A percentile compares a stretch with the other conserved stretches of the same genome.
Conservation (phyloP, 2,329 filamentous ascomycete species). For the Seiridium unicorne region DNA sequence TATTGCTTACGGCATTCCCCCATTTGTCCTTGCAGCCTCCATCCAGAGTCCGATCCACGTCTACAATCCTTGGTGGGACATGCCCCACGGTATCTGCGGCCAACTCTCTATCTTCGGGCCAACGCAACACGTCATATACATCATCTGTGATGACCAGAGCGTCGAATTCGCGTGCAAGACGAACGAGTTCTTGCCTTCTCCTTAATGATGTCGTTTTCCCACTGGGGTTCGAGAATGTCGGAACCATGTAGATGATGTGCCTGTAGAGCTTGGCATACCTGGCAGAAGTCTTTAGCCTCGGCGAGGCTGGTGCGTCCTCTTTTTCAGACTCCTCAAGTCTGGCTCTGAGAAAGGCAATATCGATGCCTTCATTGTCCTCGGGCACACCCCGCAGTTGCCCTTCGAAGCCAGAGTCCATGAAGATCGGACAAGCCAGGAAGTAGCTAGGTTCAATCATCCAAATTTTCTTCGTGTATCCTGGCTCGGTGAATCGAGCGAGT, state of each 20-base stretch:
- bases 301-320: background rate
- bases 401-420: background rate
- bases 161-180: slow-evolving; percentile 72
- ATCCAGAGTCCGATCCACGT: slow-evolving; percentile 25
- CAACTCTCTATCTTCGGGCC: background rate
- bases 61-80: slow-evolving; percentile 55
- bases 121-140: slow-evolving; percentile 4
- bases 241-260: slow-evolving; percentile 84
- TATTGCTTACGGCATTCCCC: slow-evolving; percentile 60
- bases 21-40: background rate
- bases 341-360: background rate
- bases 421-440: slow-evolving; percentile 3
- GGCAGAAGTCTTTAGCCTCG: slow-evolving; percentile 40
- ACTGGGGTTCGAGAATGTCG: slow-evolving; percentile 85
- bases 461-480: background rate
- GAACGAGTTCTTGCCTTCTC: slow-evolving; percentile 66
- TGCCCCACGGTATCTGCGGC: background rate
- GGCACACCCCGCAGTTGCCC: background rate
- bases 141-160: slow-evolving; percentile 4
- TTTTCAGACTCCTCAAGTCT: background rate
- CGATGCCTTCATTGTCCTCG: slow-evolving; percentile 1
- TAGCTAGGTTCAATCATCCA: slow-evolving; percentile 4
- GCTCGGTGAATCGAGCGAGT: background rate
- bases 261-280: slow-evolving; percentile 33
- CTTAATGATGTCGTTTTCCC: slow-evolving; percentile 74